Base-by-base conservation (phyloP, 108 stramenopile genomes). In the Chaetoceros tenuissimus region DNA sequence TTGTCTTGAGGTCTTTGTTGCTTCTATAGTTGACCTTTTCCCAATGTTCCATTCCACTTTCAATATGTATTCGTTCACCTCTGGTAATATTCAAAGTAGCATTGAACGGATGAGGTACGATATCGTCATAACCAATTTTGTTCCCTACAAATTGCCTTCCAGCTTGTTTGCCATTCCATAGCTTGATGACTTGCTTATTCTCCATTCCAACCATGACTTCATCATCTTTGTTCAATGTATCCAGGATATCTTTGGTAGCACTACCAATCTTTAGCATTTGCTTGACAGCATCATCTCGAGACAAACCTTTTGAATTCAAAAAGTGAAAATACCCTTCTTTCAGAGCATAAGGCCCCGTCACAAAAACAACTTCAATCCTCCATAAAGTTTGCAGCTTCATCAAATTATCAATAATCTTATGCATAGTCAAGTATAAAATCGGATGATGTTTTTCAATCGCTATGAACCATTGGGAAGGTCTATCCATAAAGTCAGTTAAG, bases 401-500 rank as follows among this genome's bases (percentile, higher is more conserved):
- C 5, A 60, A 24, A 21, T 44, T 24, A 26, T 50, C 13, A 16
- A 48, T 26, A 22, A 60, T 50, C 13, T 23, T 30, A n/a, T 28
- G 48, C 19, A 60, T 25, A 3, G 47, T 17, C 26, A 28, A 23
- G 3, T 60, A 26, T 8, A 18, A 5, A 20, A 48, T 49, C 26
- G 48, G 24, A 45, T 62, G 61, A 2, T 21, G 19, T 24, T 51
- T 24, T 28, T 22, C 48, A 53, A 65, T 66, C 0, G 64, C 64
- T 19, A 71, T 60, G 40, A 66, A 61, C 64, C 70, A 65, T 51
- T 71, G 70, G 3, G 63, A 60, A 3, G 70, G 70, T 31, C 70
- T 25, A 17, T 54, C 17, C 59, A 45, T 60, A 45, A 46, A 20
- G 60, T 71, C 70, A 17, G 51, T 31, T 0, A 71, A 43, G 31